Evolutionary conservation across 1,284 basidiomycete genomes (phyloP).

Genomic region (Ceratobasidium sp.): DNA sequence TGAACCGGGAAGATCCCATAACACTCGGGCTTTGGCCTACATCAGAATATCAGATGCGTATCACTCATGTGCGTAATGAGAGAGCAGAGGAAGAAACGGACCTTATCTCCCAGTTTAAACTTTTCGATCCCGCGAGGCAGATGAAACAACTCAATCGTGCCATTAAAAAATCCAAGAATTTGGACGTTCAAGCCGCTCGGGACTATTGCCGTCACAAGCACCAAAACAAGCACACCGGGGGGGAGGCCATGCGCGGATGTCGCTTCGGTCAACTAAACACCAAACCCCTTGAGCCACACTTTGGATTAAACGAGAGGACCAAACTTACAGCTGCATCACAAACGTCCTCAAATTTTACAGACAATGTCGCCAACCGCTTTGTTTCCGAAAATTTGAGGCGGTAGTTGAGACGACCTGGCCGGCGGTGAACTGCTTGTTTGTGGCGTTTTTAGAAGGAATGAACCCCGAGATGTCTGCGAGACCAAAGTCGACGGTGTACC

Average conservation of each 20-base stretch:
- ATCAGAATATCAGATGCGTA: not conserved
- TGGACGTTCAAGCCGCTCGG: conserved; percentile 89
- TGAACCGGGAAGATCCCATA: conserved; percentile 82
- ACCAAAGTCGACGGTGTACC: conserved; percentile 91
- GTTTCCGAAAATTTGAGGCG: conserved; percentile 76
- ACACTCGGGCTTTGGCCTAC: conserved; percentile 82
- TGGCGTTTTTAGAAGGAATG: conserved; percentile 73
- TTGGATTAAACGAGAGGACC: not conserved
- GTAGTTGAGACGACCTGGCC: conserved; percentile 77
- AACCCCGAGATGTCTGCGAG: conserved; percentile 81
- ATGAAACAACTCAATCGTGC: conserved; percentile 89
- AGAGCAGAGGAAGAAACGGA: conserved; percentile 47
- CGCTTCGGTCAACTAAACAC: conserved; percentile 73
- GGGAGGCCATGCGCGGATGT: conserved; percentile 84
- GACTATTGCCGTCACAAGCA: conserved; percentile 84
- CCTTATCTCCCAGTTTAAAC: conserved; percentile 85
- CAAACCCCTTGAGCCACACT: no score
- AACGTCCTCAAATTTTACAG: conserved; percentile 64
- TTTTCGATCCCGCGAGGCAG: conserved; percentile 64
- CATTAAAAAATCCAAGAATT: conserved; percentile 93
- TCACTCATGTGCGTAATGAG: not conserved
- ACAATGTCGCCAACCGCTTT: conserved; percentile 76
- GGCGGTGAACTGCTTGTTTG: conserved; percentile 62
- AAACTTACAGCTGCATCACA: conserved; percentile 66
- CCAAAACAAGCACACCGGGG: conserved; percentile 89